Evolutionary conservation across 306 rosid genomes (phyloP).

Genomic region (Vicia faba): DNA sequence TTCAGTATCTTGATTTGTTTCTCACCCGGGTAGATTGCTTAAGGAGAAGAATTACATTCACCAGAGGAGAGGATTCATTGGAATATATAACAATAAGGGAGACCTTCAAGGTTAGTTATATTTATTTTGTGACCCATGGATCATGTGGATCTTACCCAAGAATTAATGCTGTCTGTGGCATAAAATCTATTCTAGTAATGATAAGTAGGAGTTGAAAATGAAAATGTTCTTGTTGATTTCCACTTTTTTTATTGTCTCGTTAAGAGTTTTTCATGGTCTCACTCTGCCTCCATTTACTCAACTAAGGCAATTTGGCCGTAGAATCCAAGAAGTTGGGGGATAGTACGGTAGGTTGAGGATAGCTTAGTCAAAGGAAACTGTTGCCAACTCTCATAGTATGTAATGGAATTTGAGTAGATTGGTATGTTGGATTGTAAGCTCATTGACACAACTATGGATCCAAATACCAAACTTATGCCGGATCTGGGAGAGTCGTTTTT

Average conservation of each 20-base stretch:
- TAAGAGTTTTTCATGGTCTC: background rate
- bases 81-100: conserved; percentile 63
- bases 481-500: too few species aligned
- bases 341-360: background rate
- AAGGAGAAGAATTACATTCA: conserved; percentile 73
- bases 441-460: too few species aligned
- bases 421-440: too few species aligned
- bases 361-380: too few species aligned
- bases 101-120: conserved; percentile 78
- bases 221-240: conserved; percentile 5
- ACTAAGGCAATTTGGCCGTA: background rate
- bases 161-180: background rate
- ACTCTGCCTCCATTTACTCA: background rate
- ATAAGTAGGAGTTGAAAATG: conserved; percentile 18
- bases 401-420: too few species aligned
- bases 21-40: conserved; percentile 89
- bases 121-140: conserved; percentile 16
- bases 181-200: conserved; percentile 2
- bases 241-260: background rate
- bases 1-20: conserved; percentile 84
- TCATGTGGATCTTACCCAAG: conserved; percentile 1
- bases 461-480: too few species aligned
- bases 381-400: too few species aligned
- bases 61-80: conserved; percentile 49
- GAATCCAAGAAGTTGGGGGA: background rate